These are phyloP conservation scores for Botrytis tulipae DNA, from an alignment of 2,329 filamentous ascomycete genomes.

Conservation along the genomic window DNA sequence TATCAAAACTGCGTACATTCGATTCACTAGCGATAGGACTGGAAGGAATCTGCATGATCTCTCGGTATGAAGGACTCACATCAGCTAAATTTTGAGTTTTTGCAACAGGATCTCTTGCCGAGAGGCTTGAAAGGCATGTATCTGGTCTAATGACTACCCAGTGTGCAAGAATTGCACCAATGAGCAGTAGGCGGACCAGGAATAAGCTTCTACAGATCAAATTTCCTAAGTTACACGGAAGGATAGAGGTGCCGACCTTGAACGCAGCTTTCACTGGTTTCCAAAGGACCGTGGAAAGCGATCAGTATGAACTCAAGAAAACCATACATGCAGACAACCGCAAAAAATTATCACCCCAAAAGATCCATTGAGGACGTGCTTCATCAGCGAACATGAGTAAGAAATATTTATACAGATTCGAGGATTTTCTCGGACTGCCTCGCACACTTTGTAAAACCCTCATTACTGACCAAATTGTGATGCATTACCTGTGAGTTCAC, in stretches of 20 bases:
- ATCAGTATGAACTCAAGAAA: background rate
- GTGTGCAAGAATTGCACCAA: background rate
- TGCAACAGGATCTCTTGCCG: background rate
- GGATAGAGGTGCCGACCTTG: background rate
- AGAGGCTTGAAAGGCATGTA: background rate
- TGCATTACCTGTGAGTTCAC: background rate
- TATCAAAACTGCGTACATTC: background rate
- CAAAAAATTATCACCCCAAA: background rate
- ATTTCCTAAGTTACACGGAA: background rate
- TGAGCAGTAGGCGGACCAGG: no score
- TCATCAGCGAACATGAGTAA: background rate
- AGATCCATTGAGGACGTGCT: background rate
- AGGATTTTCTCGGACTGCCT: background rate
- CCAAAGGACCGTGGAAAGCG: background rate
- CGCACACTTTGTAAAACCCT: background rate
- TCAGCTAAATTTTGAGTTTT: background rate
- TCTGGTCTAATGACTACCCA: no score
- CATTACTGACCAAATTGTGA: background rate
- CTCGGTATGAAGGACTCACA: background rate
- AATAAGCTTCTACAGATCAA: background rate
- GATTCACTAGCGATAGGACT: background rate
- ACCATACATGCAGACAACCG: background rate
- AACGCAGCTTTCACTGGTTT: background rate
- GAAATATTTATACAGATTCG: background rate
- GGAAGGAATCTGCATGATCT: background rate